These are phyloP conservation scores for Cercospora sp. DNA, from an alignment of 2,329 filamentous ascomycete genomes.

Conservation along the genomic window DNA sequence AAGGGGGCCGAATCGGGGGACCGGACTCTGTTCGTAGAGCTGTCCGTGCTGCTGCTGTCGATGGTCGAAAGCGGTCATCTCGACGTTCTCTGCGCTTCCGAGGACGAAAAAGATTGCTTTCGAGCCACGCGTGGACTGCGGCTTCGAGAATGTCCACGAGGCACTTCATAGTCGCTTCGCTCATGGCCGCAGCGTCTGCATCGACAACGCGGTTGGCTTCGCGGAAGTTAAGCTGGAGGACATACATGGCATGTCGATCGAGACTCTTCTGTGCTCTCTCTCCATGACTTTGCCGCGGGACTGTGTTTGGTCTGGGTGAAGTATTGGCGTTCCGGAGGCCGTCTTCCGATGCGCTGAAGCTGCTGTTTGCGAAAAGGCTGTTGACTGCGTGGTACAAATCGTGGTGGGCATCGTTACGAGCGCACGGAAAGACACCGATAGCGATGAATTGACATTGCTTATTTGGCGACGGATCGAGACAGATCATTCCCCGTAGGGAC, in stretches of 20 bases:
- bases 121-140: conserved; percentile 72
- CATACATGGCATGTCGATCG: conserved; percentile 88
- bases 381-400: conserved; percentile 78
- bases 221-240: conserved; percentile 55
- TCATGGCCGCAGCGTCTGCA: conserved; percentile 22
- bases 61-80: neutral
- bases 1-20: neutral
- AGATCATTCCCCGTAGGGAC: conserved; percentile 70
- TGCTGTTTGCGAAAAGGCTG: conserved; percentile 70
- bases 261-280: conserved; percentile 61
- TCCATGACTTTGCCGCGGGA: conserved; percentile 46
- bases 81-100: conserved; percentile 30
- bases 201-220: neutral
- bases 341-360: conserved; percentile 67
- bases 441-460: conserved; percentile 79
- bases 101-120: conserved; percentile 68
- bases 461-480: conserved; percentile 66
- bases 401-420: conserved; percentile 57
- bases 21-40: neutral
- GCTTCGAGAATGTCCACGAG: conserved; percentile 66
- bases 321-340: conserved; percentile 33
- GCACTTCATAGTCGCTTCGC: conserved; percentile 47
- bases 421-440: conserved; percentile 68
- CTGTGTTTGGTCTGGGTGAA: conserved; percentile 37
- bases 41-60: neutral